Percentiles rank a stretch among this genome's conserved stretches.
Conservation (phyloP, 257 asterid species). For the Penstemon davidsonii region DNA sequence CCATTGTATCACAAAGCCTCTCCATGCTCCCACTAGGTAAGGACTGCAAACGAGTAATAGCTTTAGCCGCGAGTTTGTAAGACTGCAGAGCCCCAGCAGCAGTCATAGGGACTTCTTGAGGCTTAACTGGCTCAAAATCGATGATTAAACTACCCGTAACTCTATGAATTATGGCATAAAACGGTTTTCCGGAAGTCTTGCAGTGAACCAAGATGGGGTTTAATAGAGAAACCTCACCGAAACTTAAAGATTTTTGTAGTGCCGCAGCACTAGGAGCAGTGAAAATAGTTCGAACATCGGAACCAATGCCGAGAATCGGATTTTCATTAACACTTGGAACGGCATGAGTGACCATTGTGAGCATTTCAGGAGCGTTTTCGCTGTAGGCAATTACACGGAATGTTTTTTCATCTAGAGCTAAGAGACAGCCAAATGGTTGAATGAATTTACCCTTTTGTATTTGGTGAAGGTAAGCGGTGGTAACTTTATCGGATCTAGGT, state of each 20-base stretch:
- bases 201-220: conserved; percentile 93
- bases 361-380: conserved; percentile 65
- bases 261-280: conserved; percentile 63
- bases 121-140: conserved; percentile 98
- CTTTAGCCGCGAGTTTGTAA: conserved; percentile 92
- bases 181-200: conserved; percentile 92
- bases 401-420: conserved; percentile 63
- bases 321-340: conserved; percentile 64
- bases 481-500: conserved; percentile 51
- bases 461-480: conserved; percentile 58
- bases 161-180: conserved; percentile 86
- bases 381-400: conserved; percentile 60
- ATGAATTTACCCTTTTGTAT: conserved; percentile 57
- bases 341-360: conserved; percentile 58
- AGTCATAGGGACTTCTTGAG: conserved; percentile 93
- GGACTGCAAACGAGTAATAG: conserved; percentile 86
- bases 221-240: conserved; percentile 82
- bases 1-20: conserved; percentile 84
- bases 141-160: conserved; percentile 82
- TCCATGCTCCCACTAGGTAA: conserved; percentile 87
- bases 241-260: conserved; percentile 61
- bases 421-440: conserved; percentile 64
- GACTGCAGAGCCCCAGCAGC: conserved; percentile 98
- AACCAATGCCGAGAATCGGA: conserved; percentile 57
- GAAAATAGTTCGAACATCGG: conserved; percentile 51